Evolutionary conservation across 345 rosid species (phyloP).

Genomic region (Eucalyptus albens): DNA sequence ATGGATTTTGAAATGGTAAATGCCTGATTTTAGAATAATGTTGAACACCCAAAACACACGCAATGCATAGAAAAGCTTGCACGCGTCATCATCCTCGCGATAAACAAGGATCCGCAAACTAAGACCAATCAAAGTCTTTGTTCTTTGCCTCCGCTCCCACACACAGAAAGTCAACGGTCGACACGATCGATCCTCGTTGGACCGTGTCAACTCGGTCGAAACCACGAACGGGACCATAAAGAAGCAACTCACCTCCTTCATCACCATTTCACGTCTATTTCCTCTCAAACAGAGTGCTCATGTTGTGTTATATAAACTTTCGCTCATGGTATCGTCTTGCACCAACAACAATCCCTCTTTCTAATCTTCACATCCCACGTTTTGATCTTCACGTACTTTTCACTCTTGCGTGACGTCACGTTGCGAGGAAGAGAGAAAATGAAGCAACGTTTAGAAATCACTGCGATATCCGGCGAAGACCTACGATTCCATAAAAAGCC

Average conservation of each 20-base stretch:
- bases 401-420: neutral
- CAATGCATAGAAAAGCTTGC: neutral
- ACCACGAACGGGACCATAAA: neutral
- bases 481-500: slow-evolving; percentile 25
- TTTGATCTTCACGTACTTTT: neutral
- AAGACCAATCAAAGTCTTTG: neutral
- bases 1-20: neutral
- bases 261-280: neutral
- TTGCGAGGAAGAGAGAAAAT: neutral
- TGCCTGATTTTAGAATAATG: neutral
- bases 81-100: neutral
- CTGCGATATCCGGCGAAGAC: slow-evolving; percentile 45
- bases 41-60: neutral
- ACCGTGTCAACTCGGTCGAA: neutral
- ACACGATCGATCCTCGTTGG: neutral
- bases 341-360: neutral
- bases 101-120: neutral
- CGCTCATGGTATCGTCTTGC: neutral
- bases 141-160: neutral
- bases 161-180: neutral
- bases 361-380: neutral
- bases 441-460: neutral
- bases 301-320: neutral
- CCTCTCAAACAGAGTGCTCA: neutral
- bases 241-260: neutral